Evolutionary conservation across 2,329 filamentous ascomycete species (phyloP).

Genomic region (Exophiala mesophila): DNA sequence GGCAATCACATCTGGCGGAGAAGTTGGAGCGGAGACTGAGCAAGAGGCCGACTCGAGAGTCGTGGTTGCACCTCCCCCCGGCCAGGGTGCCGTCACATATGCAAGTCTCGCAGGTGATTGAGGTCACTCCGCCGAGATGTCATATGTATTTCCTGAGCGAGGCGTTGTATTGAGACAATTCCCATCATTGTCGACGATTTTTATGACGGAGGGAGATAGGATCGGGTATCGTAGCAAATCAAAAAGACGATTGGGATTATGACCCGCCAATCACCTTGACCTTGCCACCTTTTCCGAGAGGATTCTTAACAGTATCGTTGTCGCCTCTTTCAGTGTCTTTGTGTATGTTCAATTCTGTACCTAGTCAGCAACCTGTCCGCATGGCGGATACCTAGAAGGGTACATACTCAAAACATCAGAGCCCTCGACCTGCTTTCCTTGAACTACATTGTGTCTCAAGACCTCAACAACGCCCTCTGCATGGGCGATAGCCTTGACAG

Average conservation of each 20-base stretch:
- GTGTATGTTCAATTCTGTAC: slow-evolving; percentile 77
- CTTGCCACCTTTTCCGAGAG: slow-evolving; percentile 19
- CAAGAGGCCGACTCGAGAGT: slow-evolving; percentile 34
- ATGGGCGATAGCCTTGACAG: slow-evolving; percentile 64
- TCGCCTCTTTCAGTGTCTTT: slow-evolving; percentile 86
- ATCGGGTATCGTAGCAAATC: not conserved
- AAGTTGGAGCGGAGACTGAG: slow-evolving; percentile 39
- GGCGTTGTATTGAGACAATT: slow-evolving; percentile 17
- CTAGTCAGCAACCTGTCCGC: not conserved
- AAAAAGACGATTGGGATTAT: too few species aligned
- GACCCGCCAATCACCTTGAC: slow-evolving; percentile 32
- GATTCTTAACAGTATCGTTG: slow-evolving; percentile 76
- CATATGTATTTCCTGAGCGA: slow-evolving; percentile 31
- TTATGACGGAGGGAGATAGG: too few species aligned
- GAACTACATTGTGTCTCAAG: slow-evolving; percentile 78
- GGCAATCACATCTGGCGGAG: slow-evolving; percentile 28
- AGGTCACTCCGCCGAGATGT: slow-evolving; percentile 25
- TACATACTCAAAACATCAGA: slow-evolving; percentile 22
- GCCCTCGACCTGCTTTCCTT: slow-evolving; percentile 58
- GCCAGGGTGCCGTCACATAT: slow-evolving; percentile 72
- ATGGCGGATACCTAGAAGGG: slow-evolving; percentile 5
- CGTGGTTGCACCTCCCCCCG: slow-evolving; percentile 71
- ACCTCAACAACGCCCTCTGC: slow-evolving; percentile 79
- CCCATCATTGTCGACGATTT: not conserved
- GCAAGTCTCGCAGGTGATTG: slow-evolving; percentile 79